These are phyloP conservation scores for Cystofilobasidium bisporidii DNA, from an alignment of 768 basidiomycete species.

Conservation along the genomic window DNA sequence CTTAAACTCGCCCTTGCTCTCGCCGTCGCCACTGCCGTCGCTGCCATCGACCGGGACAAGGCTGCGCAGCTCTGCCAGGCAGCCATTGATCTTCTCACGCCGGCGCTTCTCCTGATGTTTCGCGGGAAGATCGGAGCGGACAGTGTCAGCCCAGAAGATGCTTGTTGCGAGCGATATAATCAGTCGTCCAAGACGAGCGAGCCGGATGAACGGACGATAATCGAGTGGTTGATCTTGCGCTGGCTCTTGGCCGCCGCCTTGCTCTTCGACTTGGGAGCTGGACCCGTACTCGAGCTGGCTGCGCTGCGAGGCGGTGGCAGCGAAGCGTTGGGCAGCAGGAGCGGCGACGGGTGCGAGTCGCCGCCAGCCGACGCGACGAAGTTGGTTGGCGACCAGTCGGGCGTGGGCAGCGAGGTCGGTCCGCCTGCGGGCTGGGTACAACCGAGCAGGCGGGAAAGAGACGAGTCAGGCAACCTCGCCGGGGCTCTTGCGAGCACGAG, in stretches of 20 bases:
- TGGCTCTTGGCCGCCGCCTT: conserved; percentile 47
- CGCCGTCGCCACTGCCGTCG: conserved; percentile 20
- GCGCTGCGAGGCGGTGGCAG: not conserved
- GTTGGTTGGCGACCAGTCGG: not conserved
- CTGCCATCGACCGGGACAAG: conserved; percentile 56
- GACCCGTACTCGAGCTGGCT: not conserved
- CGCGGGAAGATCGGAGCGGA: not conserved
- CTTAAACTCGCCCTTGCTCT: conserved; percentile 61
- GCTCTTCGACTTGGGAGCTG: not conserved
- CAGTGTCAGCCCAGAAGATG: not conserved
- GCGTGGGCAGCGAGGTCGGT: not conserved
- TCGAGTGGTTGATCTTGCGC: conserved; percentile 84
- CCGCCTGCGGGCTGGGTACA: too few relatives aligned
- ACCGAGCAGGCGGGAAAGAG: not conserved
- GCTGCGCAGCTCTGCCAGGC: conserved; percentile 61
- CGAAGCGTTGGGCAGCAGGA: not conserved
- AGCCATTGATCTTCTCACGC: conserved; percentile 91
- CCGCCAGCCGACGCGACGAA: not conserved
- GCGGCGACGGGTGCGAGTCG: not conserved
- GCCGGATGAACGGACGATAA: conserved; percentile 46
- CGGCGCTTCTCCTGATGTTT: conserved; percentile 61
- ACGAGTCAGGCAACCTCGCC: not conserved
- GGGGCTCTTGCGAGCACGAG: not conserved
- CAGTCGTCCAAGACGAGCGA: not conserved
- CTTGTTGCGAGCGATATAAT: too few relatives aligned